A percentile compares a stretch with the other conserved stretches of the same genome.
phyloP scores from a whole-genome alignment of 768 basidiomycete genomes.

The Leccinum variicolor region DNA sequence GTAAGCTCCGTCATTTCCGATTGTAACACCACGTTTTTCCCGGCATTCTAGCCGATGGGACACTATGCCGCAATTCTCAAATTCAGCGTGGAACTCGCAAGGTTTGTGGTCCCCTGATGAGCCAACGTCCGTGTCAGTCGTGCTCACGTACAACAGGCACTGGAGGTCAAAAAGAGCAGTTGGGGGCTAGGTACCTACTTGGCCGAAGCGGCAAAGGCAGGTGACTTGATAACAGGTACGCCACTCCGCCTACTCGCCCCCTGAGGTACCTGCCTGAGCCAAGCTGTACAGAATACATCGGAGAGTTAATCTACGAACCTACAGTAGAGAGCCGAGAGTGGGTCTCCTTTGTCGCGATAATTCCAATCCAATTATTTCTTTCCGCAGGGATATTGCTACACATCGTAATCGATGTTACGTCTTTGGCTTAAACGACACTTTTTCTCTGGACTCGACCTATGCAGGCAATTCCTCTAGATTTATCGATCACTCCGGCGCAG shows the following conservation, averaged over 20 bases:
- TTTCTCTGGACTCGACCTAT: slow-evolving; percentile 52
- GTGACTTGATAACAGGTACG: slow-evolving; percentile 48
- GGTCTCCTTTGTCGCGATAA: slow-evolving; percentile 15
- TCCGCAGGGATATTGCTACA: slow-evolving; percentile 35
- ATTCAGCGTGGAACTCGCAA: slow-evolving; percentile 46
- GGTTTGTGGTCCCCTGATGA: slow-evolving; percentile 27
- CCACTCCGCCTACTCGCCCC: background rate
- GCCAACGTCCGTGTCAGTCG: background rate
- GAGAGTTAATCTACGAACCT: slow-evolving; percentile 52
- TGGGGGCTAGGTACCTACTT: slow-evolving; percentile 59
- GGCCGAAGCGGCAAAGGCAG: slow-evolving; percentile 38
- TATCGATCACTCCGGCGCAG: slow-evolving; percentile 52
- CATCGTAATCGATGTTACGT: slow-evolving; percentile 60
- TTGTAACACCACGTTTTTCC: background rate
- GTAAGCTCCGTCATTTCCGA: slow-evolving; percentile 13
- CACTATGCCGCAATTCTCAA: slow-evolving; percentile 45
- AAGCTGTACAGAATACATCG: slow-evolving; percentile 54
- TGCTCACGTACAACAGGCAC: slow-evolving; percentile 29
- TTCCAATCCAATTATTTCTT: background rate
- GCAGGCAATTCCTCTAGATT: slow-evolving; percentile 65
- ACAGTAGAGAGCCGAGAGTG: slow-evolving; percentile 53
- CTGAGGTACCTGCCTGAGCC: background rate
- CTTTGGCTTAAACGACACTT: slow-evolving; percentile 47
- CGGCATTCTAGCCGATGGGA: slow-evolving; percentile 26
- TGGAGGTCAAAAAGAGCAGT: slow-evolving; percentile 40